Evolutionary conservation across 2,329 filamentous ascomycete genomes (phyloP), one percentile per base, ranked within the genome.

Genomic region (Colletotrichum sp.): DNA sequence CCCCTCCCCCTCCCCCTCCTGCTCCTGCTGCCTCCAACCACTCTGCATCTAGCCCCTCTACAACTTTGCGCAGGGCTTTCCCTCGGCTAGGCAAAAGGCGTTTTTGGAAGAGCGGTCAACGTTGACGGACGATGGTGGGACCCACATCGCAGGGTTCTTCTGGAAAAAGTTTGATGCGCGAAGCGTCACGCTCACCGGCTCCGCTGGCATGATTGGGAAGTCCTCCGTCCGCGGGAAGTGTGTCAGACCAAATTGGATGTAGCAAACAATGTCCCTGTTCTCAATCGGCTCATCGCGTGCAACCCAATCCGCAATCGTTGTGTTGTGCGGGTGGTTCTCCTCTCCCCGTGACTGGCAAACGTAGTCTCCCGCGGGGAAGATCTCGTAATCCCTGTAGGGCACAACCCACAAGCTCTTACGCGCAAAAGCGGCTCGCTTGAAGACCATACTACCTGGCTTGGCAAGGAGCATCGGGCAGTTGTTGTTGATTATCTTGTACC

Each of bases 121-220:
- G 36, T 26, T 24, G 26, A 61, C 61, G 3, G 52, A 71, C 26
- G 39, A 64, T 21, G 78, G 77, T 18, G 80, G 79, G 18, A 80
- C 79, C 71, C 79, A 78, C 4, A 90, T 78, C 10, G 87, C 87
- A 2, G 88, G 88, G 74, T 89, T 89, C 80, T 85, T 86, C n/a
- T 85, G 85, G 78, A 89, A 89, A 81, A 90, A 90, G 34, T 88
- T 88, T 65, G 87, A 87, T 3, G 88, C 88, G 76, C 87, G 86
- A 34, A 90, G 79, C 80, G 84, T 85, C 15, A 90, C 85, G 69
- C 84, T 86, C 72, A 91, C 84, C 16, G 89, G 88, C 83, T 92
- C 90, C 60, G 86, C 88, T 1, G 90, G 90, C 90, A 92, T 92
- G 63, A 92, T 87, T 0, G 89, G 89, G 82, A 91, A 91, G 79